Conservation (phyloP, 2,329 filamentous ascomycete genomes). For the Aspergillus thermomutatus region DNA sequence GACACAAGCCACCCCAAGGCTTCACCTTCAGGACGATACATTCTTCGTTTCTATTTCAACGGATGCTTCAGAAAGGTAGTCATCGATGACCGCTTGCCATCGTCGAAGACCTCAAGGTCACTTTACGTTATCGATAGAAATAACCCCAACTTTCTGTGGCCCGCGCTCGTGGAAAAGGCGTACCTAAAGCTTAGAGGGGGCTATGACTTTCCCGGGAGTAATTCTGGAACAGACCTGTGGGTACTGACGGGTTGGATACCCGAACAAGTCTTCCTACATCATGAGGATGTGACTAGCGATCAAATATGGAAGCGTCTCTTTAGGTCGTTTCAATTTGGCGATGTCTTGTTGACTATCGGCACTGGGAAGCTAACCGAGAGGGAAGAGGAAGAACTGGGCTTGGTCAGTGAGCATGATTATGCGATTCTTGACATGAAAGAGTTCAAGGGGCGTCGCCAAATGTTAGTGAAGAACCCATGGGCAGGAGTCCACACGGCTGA, state of each 20-base stretch:
- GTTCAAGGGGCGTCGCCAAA: conserved; percentile 57
- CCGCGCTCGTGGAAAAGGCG: conserved; percentile 89
- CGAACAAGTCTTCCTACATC: conserved; percentile 88
- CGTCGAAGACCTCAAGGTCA: conserved; percentile 64
- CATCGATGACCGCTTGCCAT: conserved; percentile 87
- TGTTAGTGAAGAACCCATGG: conserved; percentile 96
- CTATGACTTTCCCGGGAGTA: conserved; percentile 96
- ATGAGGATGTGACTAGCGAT: conserved; percentile 73
- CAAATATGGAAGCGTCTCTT: conserved; percentile 75
- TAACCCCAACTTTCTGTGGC: conserved; percentile 82
- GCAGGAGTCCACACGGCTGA: conserved; percentile 59
- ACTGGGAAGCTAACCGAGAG: conserved; percentile 75
- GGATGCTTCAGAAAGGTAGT: conserved; percentile 83
- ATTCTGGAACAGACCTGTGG: conserved; percentile 92
- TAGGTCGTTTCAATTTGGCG: conserved; percentile 69
- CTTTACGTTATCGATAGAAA: conserved; percentile 85
- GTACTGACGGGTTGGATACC: conserved; percentile 94
- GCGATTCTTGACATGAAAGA: conserved; percentile 78
- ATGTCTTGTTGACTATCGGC: conserved; percentile 85
- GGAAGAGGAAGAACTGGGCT: conserved; percentile 75
- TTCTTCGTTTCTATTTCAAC: conserved; percentile 93
- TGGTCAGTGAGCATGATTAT: conserved; percentile 91
- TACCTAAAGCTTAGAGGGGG: conserved; percentile 93
- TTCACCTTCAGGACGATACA: conserved; percentile 81
- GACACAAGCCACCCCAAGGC: conserved; percentile 55